These are phyloP conservation scores for Cymbopogon citratus DNA, from an alignment of 176 grass and related monocot species.

Conservation along the genomic window DNA sequence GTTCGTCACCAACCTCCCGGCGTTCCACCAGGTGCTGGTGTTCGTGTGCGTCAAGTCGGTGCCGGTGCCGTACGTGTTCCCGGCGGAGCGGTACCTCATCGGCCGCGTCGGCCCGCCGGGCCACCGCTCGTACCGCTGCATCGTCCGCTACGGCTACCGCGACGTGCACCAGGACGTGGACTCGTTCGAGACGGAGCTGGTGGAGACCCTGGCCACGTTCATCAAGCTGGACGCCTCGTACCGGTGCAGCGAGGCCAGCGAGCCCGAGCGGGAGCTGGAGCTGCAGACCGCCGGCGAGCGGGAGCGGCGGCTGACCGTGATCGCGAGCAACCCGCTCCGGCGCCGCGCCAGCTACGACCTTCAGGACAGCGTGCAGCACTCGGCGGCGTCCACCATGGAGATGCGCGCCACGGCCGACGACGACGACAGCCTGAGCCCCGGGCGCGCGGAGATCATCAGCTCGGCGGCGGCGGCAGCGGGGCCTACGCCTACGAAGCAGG, in stretches of 20 bases:
- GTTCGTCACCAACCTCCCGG: constrained; percentile 95
- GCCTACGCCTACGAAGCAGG: constrained; percentile 68
- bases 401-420: neutral
- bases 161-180: constrained; percentile 92
- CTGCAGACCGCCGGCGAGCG: neutral
- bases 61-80: constrained; percentile 75
- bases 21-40: constrained; percentile 81
- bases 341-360: constrained; percentile 26
- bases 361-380: constrained; percentile 35
- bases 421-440: neutral
- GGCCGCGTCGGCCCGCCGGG: constrained; percentile 79
- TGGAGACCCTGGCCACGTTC: constrained; percentile 72
- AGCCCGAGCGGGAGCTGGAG: constrained; percentile 20
- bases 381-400: constrained; percentile 33
- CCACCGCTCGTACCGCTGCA: constrained; percentile 90
- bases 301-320: constrained; percentile 53
- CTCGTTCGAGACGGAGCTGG: constrained; percentile 73
- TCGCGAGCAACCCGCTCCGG: constrained; percentile 38
- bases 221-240: constrained; percentile 51
- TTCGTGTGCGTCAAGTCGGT: constrained; percentile 96
- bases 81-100: constrained; percentile 76
- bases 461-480: neutral
- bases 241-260: constrained; percentile 28
- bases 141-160: constrained; percentile 90
- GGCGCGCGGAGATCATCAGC: neutral